Base-by-base conservation (phyloP, 2,329 filamentous ascomycete genomes). In the Elsinoe perseae region DNA sequence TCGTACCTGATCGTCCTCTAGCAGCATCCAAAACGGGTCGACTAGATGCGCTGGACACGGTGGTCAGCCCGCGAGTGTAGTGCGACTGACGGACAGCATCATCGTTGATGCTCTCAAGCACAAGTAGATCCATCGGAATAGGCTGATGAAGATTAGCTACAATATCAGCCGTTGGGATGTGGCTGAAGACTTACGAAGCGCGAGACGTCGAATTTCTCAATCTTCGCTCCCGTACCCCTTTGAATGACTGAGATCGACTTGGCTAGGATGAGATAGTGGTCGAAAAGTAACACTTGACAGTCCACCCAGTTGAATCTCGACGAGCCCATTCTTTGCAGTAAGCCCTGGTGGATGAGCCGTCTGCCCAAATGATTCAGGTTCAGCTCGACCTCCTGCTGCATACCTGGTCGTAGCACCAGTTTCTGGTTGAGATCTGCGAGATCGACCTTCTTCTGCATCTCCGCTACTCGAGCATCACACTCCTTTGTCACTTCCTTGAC, bases 121-220 rank as follows among this genome's bases (percentile, higher is more conserved):
- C 88, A 23, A 98, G 77, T 2, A 98, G 77, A 64, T 95, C 91
- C 92, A 98, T 98, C 0, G 93, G 93, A 61, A 98, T 96, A 5
- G 87, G 89, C 76, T 86, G 52, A 4, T 6, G 56, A 43, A 8
- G 30, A 21, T 38, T 34, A 36, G 25, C 32, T 38, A 20, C 3
- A 5, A 1, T 12, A 18, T 25, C 16, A 25, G 7, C 3, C 10
- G n/a, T 10, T 28, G 1, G 7, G n/a, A 25, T 16, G 10, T 38
- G 7, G 1, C 1, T 10, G 10, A 18, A 27, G 36, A 62, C 80
- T 72, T 72, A 86, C 84, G 71, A 95, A 79, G 70, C 95, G 91
- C 0, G 91, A 96, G 28, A 98, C 92, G 69, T 98, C 93, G 64
- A 93, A 98, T 61, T 79, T 78, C 65, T 86, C 83, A 64, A 88